phyloP scores from a whole-genome alignment of 208 protist genomes.

The Endotrypanum monterogeii region DNA sequence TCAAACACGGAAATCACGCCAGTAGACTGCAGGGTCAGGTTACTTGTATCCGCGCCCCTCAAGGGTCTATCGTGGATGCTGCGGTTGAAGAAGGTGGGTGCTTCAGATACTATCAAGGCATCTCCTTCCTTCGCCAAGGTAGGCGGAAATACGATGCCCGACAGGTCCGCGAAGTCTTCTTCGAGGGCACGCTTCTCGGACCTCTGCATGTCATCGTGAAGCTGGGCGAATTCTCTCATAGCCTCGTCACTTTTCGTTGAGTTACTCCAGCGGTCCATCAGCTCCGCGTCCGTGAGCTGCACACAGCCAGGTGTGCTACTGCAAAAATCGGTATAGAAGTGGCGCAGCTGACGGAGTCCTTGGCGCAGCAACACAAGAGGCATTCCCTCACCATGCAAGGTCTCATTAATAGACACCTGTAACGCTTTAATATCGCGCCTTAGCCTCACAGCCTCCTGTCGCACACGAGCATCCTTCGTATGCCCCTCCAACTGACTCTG shows the following conservation, averaged over 20 bases:
- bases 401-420: slow-evolving; percentile 17
- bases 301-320: slow-evolving; percentile 21
- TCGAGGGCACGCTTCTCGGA: slow-evolving; percentile 5
- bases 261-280: slow-evolving; percentile 24
- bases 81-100: slow-evolving; percentile 30
- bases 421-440: slow-evolving; percentile 21
- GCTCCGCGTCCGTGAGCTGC: slow-evolving; percentile 22
- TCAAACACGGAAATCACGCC: slow-evolving; percentile 14
- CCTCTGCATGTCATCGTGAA: slow-evolving; percentile 15
- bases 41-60: slow-evolving; percentile 2
- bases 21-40: not conserved
- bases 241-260: slow-evolving; percentile 12
- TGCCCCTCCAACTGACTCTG: slow-evolving; percentile 1
- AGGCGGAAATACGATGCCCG: slow-evolving; percentile 17
- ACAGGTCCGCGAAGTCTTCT: slow-evolving; percentile 1
- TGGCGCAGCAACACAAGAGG: slow-evolving; percentile 22
- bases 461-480: not conserved
- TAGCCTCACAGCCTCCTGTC: slow-evolving; percentile 17
- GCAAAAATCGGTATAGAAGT: slow-evolving; percentile 16
- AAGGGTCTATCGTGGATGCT: slow-evolving; percentile 22
- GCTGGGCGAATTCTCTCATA: slow-evolving; percentile 15
- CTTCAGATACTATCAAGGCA: not conserved
- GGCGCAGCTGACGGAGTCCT: slow-evolving; percentile 13
- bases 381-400: slow-evolving; percentile 28
- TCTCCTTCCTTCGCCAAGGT: slow-evolving; percentile 11